phyloP scores from a whole-genome alignment of 495 filamentous ascomycete genomes.

The Penicillium robsamsonii region DNA sequence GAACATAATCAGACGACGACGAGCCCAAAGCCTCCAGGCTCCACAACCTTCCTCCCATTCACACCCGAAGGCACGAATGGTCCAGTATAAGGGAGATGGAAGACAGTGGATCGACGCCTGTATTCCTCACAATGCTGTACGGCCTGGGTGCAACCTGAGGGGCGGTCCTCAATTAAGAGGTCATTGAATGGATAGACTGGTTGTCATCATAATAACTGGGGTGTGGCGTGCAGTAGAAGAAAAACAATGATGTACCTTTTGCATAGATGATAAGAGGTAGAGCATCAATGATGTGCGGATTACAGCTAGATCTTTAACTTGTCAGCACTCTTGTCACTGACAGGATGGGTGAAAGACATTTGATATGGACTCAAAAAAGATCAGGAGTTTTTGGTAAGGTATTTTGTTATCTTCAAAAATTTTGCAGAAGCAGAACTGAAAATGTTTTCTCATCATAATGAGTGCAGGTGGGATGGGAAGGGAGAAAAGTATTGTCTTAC shows the following conservation, averaged over 20 bases:
- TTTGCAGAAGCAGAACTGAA: constrained; percentile 98
- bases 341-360: constrained; percentile 1
- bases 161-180: constrained; percentile 59
- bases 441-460: constrained; percentile 72
- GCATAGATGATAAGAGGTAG: neutral
- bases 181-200: constrained; percentile 99
- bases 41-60: constrained; percentile 83
- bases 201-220: constrained; percentile 75
- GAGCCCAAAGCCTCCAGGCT: constrained; percentile 52
- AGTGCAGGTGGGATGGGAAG: constrained; percentile 6
- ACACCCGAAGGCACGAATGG: constrained; percentile 40
- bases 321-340: constrained; percentile 9
- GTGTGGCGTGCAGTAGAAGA: constrained; percentile 3
- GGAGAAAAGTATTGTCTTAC: constrained; percentile 21
- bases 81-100: constrained; percentile 62
- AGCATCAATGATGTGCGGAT: neutral
- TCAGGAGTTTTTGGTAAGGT: constrained; percentile 73
- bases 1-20: constrained; percentile 28
- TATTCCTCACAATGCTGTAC: constrained; percentile 22
- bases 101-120: constrained; percentile 53
- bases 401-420: constrained; percentile 70
- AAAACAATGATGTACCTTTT: constrained; percentile 15
- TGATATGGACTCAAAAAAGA: constrained; percentile 22
- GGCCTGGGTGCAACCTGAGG: constrained; percentile 31
- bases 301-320: constrained; percentile 21